These are phyloP conservation scores for Colletotrichum orbiculare DNA, from an alignment of 2,329 filamentous ascomycete species.

Conservation along the genomic window DNA sequence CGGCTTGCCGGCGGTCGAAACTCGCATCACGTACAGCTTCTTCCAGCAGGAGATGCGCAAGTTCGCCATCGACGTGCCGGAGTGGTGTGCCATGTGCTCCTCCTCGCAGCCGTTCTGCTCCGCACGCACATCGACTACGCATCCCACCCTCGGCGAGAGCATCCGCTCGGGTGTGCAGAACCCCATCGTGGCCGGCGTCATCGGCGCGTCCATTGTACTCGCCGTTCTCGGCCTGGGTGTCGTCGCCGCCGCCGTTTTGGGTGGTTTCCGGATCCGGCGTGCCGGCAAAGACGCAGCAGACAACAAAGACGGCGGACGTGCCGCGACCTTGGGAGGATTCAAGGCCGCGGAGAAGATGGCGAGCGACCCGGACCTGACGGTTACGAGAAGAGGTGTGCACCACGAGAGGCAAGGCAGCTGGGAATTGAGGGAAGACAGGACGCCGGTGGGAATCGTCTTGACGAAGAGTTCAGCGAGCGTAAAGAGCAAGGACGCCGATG, in stretches of 20 bases:
- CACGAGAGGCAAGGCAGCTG: slow-evolving; percentile 62
- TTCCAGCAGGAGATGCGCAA: slow-evolving; percentile 52
- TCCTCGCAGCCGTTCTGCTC: slow-evolving; percentile 52
- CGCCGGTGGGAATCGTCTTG: slow-evolving; percentile 39
- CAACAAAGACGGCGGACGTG: slow-evolving; percentile 29
- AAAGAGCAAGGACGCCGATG: slow-evolving; percentile 40
- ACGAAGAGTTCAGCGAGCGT: slow-evolving; percentile 40
- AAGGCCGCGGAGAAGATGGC: slow-evolving; percentile 57
- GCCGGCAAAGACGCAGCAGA: background rate
- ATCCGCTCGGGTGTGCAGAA: slow-evolving; percentile 34
- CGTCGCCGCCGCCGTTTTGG: slow-evolving; percentile 46
- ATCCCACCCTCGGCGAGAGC: slow-evolving; percentile 5
- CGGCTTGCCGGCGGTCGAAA: slow-evolving; percentile 45
- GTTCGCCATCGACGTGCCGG: slow-evolving; percentile 46
- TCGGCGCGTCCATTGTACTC: slow-evolving; percentile 57
- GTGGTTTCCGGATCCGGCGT: slow-evolving; percentile 47
- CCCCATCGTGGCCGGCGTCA: slow-evolving; percentile 56
- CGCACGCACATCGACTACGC: background rate
- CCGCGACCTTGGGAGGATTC: slow-evolving; percentile 50
- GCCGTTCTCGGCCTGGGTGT: slow-evolving; percentile 48
- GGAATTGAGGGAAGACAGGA: slow-evolving; percentile 52
- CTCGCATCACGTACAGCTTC: slow-evolving; percentile 49
- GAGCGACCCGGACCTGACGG: slow-evolving; percentile 55
- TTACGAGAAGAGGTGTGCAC: slow-evolving; percentile 46
- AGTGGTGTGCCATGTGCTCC: slow-evolving; percentile 60